Percentiles rank a stretch among this genome's conserved stretches.
Evolutionary conservation across 148 eudicot genomes (phyloP).

Genomic region (Chenopodium berlandieri): DNA sequence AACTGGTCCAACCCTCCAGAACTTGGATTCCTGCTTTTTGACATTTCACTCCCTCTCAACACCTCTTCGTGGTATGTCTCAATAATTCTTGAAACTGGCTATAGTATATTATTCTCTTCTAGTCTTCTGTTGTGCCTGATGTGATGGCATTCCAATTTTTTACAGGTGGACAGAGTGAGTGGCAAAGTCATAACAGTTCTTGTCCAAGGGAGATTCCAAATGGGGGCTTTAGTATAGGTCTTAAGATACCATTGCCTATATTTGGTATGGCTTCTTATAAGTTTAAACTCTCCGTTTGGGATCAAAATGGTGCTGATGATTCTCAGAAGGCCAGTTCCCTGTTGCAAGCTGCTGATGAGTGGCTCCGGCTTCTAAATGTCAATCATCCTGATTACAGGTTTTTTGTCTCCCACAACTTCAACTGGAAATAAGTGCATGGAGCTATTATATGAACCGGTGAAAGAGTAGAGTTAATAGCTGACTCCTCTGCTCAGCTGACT

Average conservation of each 20-base stretch:
- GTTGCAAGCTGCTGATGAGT: constrained; percentile 60
- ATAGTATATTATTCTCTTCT: background rate
- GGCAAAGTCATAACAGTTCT: constrained; percentile 35
- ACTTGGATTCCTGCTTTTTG: constrained; percentile 90
- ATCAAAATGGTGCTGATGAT: constrained; percentile 46
- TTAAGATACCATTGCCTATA: constrained; percentile 60
- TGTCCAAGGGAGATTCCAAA: constrained; percentile 38
- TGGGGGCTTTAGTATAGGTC: constrained; percentile 32
- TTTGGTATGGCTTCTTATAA: constrained; percentile 83
- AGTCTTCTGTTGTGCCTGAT: constrained; percentile 10
- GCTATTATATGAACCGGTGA: background rate
- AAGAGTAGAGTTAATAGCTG: constrained; percentile 14
- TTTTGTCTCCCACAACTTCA: constrained; percentile 44
- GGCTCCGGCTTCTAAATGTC: constrained; percentile 70
- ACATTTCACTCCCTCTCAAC: constrained; percentile 86
- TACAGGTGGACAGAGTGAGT: constrained; percentile 52
- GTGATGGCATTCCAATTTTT: constrained; percentile 7
- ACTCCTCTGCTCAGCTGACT: constrained; percentile 27
- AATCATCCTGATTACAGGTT: constrained; percentile 77
- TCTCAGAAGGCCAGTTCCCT: constrained; percentile 49
- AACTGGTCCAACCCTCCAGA: constrained; percentile 84
- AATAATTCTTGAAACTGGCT: background rate
- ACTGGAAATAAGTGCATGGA: constrained; percentile 33
- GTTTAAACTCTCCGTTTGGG: constrained; percentile 71
- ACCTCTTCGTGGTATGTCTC: constrained; percentile 49